Conservation (phyloP, 495 filamentous ascomycete genomes). For the Neurospora tetrasperma region DNA sequence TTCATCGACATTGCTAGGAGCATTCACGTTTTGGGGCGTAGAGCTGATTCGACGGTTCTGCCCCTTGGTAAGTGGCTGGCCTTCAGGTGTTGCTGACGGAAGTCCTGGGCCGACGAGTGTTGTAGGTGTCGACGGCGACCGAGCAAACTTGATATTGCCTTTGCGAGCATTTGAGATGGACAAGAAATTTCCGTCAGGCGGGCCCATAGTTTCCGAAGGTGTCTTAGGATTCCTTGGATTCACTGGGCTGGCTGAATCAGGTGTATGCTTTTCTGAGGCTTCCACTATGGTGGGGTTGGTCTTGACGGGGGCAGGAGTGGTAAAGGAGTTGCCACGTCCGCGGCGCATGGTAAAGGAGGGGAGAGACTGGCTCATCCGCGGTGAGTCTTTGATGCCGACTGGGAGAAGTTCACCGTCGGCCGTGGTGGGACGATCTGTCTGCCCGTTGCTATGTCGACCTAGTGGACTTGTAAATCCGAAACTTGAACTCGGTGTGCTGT, state of each 20-base stretch:
- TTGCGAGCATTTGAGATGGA: conserved; percentile 53
- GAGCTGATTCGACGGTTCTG: conserved; percentile 29
- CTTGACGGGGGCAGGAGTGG: conserved; percentile 10
- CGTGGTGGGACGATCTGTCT: not conserved
- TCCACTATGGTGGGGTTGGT: conserved; percentile 6
- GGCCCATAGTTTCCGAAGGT: conserved; percentile 60
- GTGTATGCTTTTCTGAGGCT: conserved; percentile 13
- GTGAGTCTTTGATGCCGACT: not conserved
- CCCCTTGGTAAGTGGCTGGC: not conserved
- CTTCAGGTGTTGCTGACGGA: not conserved
- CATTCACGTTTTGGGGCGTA: conserved; percentile 45
- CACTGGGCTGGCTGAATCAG: conserved; percentile 42
- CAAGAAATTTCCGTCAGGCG: conserved; percentile 71
- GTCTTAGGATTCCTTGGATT: conserved; percentile 57
- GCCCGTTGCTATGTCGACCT: conserved; percentile 6
- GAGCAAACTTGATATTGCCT: conserved; percentile 21
- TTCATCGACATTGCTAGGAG: conserved; percentile 58
- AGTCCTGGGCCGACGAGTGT: conserved; percentile 20
- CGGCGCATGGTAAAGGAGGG: conserved; percentile 11
- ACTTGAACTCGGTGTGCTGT: conserved; percentile 16
- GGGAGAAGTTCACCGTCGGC: not conserved
- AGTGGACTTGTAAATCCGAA: conserved; percentile 35
- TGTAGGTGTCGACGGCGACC: conserved; percentile 68
- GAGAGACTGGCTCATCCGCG: conserved; percentile 13
- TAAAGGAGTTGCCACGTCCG: conserved; percentile 5